Percentiles rank a stretch among this genome's conserved stretches.
These are phyloP conservation scores for Poteriospumella lacustris DNA, from an alignment of 108 stramenopile genomes.

Conservation along the genomic window DNA sequence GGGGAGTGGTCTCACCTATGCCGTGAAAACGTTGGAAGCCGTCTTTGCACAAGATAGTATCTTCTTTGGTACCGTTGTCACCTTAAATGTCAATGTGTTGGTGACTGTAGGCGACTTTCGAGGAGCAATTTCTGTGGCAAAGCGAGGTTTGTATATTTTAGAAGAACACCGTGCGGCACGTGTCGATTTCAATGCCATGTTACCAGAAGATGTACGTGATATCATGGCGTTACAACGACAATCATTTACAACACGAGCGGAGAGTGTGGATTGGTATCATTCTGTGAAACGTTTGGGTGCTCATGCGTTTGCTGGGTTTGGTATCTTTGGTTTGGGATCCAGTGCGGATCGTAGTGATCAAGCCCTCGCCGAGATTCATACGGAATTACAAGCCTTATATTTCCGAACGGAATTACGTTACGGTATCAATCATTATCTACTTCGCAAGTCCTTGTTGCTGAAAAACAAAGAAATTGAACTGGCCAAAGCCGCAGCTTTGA, in stretches of 20 bases:
- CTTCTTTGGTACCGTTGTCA: too few species aligned
- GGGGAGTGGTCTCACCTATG: too few species aligned
- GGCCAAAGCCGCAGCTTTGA: background rate
- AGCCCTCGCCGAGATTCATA: background rate
- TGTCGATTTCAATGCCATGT: background rate
- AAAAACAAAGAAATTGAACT: background rate
- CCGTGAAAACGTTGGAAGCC: too few species aligned
- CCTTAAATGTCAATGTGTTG: too few species aligned
- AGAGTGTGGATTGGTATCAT: conserved; percentile 3
- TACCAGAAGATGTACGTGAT: conserved; percentile 27
- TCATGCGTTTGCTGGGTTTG: conserved; percentile 24
- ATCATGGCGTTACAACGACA: conserved; percentile 13
- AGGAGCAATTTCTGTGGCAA: too few species aligned
- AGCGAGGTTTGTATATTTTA: background rate
- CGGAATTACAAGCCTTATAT: background rate
- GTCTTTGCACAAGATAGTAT: too few species aligned
- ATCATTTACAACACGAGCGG: background rate
- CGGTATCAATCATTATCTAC: background rate
- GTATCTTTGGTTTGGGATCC: conserved; percentile 4
- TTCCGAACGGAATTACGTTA: conserved; percentile 5
- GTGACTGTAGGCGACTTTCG: too few species aligned
- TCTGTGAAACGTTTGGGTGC: conserved; percentile 1
- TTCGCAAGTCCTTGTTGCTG: background rate
- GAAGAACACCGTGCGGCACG: background rate
- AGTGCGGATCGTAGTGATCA: background rate